Conservation (phyloP, 306 rosid genomes). For the Arachis stenosperma region DNA sequence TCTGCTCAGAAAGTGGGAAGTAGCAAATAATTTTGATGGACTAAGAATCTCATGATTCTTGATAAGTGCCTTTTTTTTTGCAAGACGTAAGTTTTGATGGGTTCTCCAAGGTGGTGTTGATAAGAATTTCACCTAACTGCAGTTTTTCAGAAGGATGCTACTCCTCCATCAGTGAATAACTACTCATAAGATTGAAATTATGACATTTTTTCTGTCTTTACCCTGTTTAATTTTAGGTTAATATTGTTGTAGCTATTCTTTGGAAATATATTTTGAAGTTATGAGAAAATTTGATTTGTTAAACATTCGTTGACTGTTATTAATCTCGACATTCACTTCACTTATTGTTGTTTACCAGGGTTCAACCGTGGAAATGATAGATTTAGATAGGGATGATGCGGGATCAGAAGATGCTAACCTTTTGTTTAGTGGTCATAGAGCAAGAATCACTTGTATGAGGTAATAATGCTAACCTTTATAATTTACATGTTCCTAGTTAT, state of each 20-base stretch:
- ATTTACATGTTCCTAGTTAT: too few species aligned
- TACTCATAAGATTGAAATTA: slow-evolving; percentile 30
- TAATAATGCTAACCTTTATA: slow-evolving; percentile 16
- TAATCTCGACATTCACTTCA: too few species aligned
- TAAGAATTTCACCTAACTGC: too few species aligned
- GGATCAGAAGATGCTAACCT: slow-evolving; percentile 4
- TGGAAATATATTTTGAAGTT: too few species aligned
- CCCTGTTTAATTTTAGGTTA: slow-evolving; percentile 7
- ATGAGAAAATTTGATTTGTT: too few species aligned
- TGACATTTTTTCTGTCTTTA: neutral
- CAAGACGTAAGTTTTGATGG: too few species aligned
- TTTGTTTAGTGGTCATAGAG: slow-evolving; percentile 54
- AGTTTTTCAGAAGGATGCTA: slow-evolving; percentile 44
- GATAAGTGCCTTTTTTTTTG: too few species aligned
- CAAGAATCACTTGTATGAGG: slow-evolving; percentile 89
- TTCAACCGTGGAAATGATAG: slow-evolving; percentile 43
- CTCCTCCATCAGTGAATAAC: slow-evolving; percentile 88
- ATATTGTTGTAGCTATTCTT: neutral
- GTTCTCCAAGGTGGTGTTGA: too few species aligned
- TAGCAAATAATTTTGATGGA: too few species aligned
- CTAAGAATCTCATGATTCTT: too few species aligned
- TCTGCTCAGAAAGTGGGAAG: too few species aligned
- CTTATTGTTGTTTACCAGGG: slow-evolving; percentile 48
- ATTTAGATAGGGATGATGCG: slow-evolving; percentile 38
- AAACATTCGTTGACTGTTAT: too few species aligned